Base-by-base conservation (phyloP, 176 grass and related monocot species). In the Bromus sterilis region DNA sequence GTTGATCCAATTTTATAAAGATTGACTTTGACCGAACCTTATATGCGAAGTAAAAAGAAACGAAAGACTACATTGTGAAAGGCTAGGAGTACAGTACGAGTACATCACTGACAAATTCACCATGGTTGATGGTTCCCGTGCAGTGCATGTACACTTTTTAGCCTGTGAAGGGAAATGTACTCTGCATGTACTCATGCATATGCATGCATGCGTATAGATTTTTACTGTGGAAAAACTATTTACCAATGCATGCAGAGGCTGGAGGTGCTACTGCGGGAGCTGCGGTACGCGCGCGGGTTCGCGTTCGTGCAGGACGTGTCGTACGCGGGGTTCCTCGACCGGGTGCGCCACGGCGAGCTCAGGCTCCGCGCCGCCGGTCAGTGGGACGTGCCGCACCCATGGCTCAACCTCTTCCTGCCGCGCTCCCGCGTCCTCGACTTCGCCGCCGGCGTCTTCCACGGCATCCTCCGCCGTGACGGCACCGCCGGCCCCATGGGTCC, bases 391-490 rank as follows among this genome's bases (percentile, higher is more conserved):
- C 90, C 93, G 4, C 93, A 96, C 71, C 93, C 93, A 5, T 96
- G 93, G 93, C 83, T 96, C 13, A 96, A 96, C 72, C 56, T 96
- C 65, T 96, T 93, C 78, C 41, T 96, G 51, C 88, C 93, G 6
- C 87, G 89, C 63, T 96, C 90, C 12, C 58, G 83, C 20, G 58
- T 91, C 80, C 90, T 91, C 25, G 85, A 91, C 66, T 93, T 96
- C 39, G 86, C 83, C 33, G 24, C n/a, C 3, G 88, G 58, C 32
- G 86, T 96, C 60, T 92, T 93, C 67, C 87, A 91, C 30, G 83
- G 83, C 58, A 65, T 93, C 39, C 83, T 96, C 63, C 82, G 57
- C 20, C 76, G 51, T 36, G 36, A 9, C 56, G 2, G 18, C 23
- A 43, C 43, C 66, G 26, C 5, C 69, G 7, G 23, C 11, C 41